Evolutionary conservation across 2,329 filamentous ascomycete genomes (phyloP), one percentile per base, ranked within the genome.

Genomic region (Fusarium acutatum): DNA sequence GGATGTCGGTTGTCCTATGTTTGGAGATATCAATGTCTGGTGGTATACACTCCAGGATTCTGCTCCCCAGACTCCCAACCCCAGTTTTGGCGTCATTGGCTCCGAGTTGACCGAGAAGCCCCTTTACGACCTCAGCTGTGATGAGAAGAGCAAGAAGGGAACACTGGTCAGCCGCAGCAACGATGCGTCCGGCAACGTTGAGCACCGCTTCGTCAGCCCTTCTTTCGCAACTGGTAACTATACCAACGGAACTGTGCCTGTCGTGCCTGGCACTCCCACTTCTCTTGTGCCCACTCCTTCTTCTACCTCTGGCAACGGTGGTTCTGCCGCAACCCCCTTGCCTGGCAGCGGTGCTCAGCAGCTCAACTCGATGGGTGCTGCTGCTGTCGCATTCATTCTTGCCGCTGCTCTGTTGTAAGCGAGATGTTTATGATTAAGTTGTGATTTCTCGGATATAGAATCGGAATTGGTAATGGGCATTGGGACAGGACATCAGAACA

Each of bases 21-120:
- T 94, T 71, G 89, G 88, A 78, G 87, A 86, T 57, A 85, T 84
- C 77, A 92, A 92, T 80, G 88, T 90, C 67, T 96, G 91, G 89
- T 96, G 93, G 91, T 94, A 91, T 84, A 93, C 90, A 57, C 88
- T 95, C 32, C 90, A 93, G 79, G 93, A 96, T 75, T 85, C 89
- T 47, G 84, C 84, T 44, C 87, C 87, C 24, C 84, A 83, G 54
- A 87, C 87, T 7, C 90, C 91, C 38, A 88, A 85, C 83, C 92
- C 92, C 46, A 91, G 88, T 80, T 96, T 95, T 77, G 93, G 93
- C 63, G 84, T 96, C 74, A 84, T 93, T 62, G 89, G 89, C 70
- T 84, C 83, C 60, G 80, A 84, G 50, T 80, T 91, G 72, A 83
- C 82, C 76, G 84, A 83, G 69, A 88, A 83, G 52, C 90, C 91